Evolutionary conservation across 495 filamentous ascomycete species (phyloP).

Genomic region (Hyaloscypha variabilis): DNA sequence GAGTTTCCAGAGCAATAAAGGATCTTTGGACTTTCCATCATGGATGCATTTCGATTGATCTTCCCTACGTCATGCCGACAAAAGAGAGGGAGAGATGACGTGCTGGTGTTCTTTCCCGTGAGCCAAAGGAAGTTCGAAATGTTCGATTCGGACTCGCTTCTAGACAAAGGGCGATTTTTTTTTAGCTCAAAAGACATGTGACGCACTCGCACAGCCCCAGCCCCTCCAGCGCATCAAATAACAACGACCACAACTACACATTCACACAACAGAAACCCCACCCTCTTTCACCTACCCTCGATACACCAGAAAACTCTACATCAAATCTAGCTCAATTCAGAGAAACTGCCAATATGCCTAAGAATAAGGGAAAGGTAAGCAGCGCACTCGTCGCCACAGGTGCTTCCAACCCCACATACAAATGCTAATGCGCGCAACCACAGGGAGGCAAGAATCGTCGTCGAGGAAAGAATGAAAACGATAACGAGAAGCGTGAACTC

Average conservation of each 20-base stretch:
- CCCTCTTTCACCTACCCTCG: background rate
- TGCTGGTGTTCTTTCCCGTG: background rate
- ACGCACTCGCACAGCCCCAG: slow-evolving; percentile 22
- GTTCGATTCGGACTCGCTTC: background rate
- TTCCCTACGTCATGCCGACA: background rate
- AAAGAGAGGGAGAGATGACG: background rate
- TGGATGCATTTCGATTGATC: background rate
- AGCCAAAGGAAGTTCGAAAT: background rate
- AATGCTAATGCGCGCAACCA: slow-evolving; percentile 20
- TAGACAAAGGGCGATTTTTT: no score
- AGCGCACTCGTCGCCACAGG: slow-evolving; percentile 17
- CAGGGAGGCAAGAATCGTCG: slow-evolving; percentile 98
- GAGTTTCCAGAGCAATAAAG: background rate
- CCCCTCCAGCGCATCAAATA: slow-evolving; percentile 14
- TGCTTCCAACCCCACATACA: slow-evolving; percentile 10
- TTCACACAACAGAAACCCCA: background rate
- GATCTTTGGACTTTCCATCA: background rate
- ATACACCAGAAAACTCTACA: slow-evolving; percentile 12
- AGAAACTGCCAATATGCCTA: slow-evolving; percentile 71
- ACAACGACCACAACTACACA: background rate
- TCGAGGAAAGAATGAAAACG: slow-evolving; percentile 99
- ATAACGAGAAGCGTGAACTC: slow-evolving; percentile 98
- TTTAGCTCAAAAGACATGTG: background rate
- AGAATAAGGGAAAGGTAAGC: slow-evolving; percentile 98
- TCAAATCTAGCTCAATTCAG: slow-evolving; percentile 9